Evolutionary conservation across 352 stramenopile genomes (phyloP).

Genomic region (Stramenopiles sp.): DNA sequence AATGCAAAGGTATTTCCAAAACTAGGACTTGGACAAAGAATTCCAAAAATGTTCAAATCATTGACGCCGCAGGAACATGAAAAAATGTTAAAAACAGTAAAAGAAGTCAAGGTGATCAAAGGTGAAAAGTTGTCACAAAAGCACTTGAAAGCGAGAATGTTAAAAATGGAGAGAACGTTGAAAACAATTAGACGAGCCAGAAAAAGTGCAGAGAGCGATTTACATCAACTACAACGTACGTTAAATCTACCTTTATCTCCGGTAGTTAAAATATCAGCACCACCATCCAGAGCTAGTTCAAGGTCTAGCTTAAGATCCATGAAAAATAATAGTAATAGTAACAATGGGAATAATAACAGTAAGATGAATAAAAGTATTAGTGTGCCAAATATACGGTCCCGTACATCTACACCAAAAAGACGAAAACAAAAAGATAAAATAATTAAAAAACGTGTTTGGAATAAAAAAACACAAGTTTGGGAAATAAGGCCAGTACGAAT

Average conservation of each 20-base stretch:
- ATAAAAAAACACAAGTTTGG: conserved; percentile 5
- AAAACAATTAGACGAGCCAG: not conserved
- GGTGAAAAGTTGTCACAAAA: not conserved
- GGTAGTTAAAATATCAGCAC: not conserved
- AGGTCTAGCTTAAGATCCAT: too few relatives aligned
- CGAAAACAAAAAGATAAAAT: not conserved
- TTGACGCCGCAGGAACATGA: not conserved
- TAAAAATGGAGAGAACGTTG: not conserved
- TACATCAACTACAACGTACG: not conserved
- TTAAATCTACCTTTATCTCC: conserved; percentile 1
- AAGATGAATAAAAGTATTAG: not conserved
- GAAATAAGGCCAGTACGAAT: not conserved
- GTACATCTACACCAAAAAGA: not conserved
- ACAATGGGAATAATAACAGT: not conserved
- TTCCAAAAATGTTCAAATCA: not conserved
- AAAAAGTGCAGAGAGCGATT: conserved; percentile 2
- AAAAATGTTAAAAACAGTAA: not conserved
- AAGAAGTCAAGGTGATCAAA: conserved; percentile 2
- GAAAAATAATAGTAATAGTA: not conserved
- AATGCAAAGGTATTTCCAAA: conserved; percentile 5
- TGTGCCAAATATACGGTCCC: not conserved
- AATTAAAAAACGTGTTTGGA: not conserved
- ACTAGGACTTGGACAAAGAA: not conserved
- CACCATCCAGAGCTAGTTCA: not conserved
- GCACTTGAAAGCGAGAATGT: not conserved